Base-by-base conservation (phyloP, 2,329 filamentous ascomycete genomes). In the Sporothrix mexicana region DNA sequence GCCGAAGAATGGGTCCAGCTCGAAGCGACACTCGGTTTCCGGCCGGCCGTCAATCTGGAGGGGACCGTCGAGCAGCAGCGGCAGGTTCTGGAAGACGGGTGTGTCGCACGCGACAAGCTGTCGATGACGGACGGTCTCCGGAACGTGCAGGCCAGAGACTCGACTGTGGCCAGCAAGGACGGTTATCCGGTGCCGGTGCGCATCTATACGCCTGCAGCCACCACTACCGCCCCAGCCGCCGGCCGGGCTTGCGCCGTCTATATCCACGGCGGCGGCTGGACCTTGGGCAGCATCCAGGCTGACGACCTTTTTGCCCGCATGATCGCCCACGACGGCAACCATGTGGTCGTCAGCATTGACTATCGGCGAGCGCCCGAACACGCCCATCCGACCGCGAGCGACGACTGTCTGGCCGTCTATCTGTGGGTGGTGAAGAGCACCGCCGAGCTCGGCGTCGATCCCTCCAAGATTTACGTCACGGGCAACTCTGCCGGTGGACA, bases 1-100 rank as follows among this genome's bases (percentile, higher is more conserved):
- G 36, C 59, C n/a, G 59, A 64, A 41, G 59, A 64, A 41, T 45
- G n/a, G 59, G n/a, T 64, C 10, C 59, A 71, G 59, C 45, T 71
- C 13, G 70, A 71, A 41, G 55, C 66, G 59, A 25, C 64, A 17
- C 59, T 71, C 59, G 70, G 70, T 10, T 59, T 71, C 30, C 59
- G 70, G 4, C 70, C 70, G 12, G 59, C 59, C 36, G 70, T 71
- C 59, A 49, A 61, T 30, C 59, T 71, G 13, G 23, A 10, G 15
- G 59, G 25, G 17, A 23, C 36, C 8, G 59, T 64, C n/a, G 36
- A 64, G 17, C n/a, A 64, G n/a, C 36, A 64, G 4, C 59, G 59
- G 10, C 59, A 64, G 3, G 59, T 64, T 10, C 59, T 64, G 3
- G 59, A 64, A n/a, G 59, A 45, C 3, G 36, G 59, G 13, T 64